Evolutionary conservation across 805 yeast species (phyloP).

Genomic region (Spathaspora passalidarum): DNA sequence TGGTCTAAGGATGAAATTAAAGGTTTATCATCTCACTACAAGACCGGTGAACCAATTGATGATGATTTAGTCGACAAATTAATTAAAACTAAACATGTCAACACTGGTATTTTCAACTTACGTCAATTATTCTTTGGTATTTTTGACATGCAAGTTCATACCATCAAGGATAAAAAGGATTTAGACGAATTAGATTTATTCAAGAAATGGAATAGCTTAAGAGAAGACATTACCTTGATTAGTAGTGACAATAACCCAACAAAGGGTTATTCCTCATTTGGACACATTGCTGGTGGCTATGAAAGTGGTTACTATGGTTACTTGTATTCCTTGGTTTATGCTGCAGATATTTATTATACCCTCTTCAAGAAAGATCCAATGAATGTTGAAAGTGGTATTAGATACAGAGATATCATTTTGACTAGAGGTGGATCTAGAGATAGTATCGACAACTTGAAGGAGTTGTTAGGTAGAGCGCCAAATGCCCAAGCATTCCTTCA

Average conservation of each 20-base stretch:
- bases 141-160: conserved; percentile 73
- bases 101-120: conserved; percentile 66
- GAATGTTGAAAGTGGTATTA: conserved; percentile 56
- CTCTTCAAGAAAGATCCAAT: conserved; percentile 68
- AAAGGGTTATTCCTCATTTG: conserved; percentile 74
- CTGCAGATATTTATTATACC: conserved; percentile 75
- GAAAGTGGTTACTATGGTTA: conserved; percentile 87
- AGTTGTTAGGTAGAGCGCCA: conserved; percentile 75
- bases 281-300: conserved; percentile 79
- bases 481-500: conserved; percentile 66
- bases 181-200: conserved; percentile 47
- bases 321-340: conserved; percentile 82
- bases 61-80: conserved; percentile 57
- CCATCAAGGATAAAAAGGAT: conserved; percentile 33
- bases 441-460: conserved; percentile 59
- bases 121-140: conserved; percentile 78
- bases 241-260: conserved; percentile 52
- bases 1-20: conserved; percentile 67
- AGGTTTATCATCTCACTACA: conserved; percentile 63
- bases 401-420: conserved; percentile 68
- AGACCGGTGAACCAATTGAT: conserved; percentile 54
- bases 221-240: conserved; percentile 60
- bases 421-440: conserved; percentile 74
- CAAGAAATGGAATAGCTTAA: conserved; percentile 60
- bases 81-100: conserved; percentile 67